Evolutionary conservation across 2,329 filamentous ascomycete species (phyloP).

Genomic region (Helotiales sp.): DNA sequence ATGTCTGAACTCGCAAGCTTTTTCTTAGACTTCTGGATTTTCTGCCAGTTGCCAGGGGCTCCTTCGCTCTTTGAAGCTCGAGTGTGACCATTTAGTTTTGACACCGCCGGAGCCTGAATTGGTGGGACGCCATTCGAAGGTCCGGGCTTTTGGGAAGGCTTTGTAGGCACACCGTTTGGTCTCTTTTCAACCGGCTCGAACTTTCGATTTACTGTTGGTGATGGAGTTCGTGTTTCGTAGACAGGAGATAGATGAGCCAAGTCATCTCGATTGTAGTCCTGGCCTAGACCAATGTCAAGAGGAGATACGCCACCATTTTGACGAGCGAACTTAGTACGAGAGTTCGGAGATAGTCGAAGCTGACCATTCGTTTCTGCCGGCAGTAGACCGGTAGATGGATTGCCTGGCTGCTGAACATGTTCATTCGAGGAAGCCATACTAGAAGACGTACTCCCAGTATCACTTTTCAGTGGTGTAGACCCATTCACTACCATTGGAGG

Average conservation of each 20-base stretch:
- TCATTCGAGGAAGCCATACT: conserved; percentile 22
- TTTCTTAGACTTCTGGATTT: conserved; percentile 59
- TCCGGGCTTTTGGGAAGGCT: conserved; percentile 28
- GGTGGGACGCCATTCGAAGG: conserved; percentile 47
- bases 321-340: conserved; percentile 34
- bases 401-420: conserved; percentile 17
- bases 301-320: conserved; percentile 42
- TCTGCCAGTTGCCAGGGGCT: conserved; percentile 59
- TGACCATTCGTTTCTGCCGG: conserved; percentile 31
- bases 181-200: conserved; percentile 47
- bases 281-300: conserved; percentile 39
- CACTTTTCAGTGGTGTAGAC: conserved; percentile 26
- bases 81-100: conserved; percentile 58
- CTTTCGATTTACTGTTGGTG: conserved; percentile 65
- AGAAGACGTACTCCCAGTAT: conserved; percentile 4
- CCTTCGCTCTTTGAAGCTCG: conserved; percentile 61
- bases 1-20: conserved; percentile 50
- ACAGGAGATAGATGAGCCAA: conserved; percentile 68
- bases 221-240: conserved; percentile 73
- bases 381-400: conserved; percentile 27
- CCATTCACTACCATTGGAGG: conserved; percentile 40
- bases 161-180: background rate
- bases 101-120: conserved; percentile 28
- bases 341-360: conserved; percentile 38
- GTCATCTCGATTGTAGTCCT: conserved; percentile 39